These are phyloP conservation scores for Periglandula ipomoeae DNA, from an alignment of 2,329 filamentous ascomycete species.

Conservation along the genomic window DNA sequence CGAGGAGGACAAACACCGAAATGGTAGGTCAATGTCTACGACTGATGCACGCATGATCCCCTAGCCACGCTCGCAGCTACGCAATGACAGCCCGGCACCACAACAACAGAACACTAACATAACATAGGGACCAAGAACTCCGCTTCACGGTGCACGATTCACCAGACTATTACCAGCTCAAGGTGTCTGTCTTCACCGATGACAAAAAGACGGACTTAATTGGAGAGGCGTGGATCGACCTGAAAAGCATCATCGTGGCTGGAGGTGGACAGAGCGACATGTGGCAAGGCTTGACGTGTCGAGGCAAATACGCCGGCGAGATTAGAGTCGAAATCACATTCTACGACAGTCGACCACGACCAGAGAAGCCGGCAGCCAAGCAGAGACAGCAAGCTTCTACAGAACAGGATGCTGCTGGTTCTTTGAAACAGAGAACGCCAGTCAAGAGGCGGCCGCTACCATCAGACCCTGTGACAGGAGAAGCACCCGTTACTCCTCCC, in stretches of 20 bases:
- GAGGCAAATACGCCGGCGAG: constrained; percentile 92
- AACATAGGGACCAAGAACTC: constrained; percentile 84
- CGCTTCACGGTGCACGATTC: constrained; percentile 95
- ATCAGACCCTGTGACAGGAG: constrained; percentile 59
- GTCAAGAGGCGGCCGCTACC: constrained; percentile 81
- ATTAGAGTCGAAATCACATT: constrained; percentile 92
- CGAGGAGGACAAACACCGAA: constrained; percentile 89
- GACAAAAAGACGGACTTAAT: constrained; percentile 97
- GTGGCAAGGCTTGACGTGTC: constrained; percentile 83
- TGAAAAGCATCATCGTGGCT: constrained; percentile 69
- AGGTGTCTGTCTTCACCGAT: constrained; percentile 94
- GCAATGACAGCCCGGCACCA: background rate
- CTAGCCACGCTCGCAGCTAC: too few species aligned
- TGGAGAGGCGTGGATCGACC: constrained; percentile 83
- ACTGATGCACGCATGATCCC: too few species aligned
- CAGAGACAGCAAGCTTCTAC: constrained; percentile 32
- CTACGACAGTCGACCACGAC: constrained; percentile 81
- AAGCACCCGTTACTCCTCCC: constrained; percentile 27
- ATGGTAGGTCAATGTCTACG: constrained; percentile 57
- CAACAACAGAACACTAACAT: constrained; percentile 8
- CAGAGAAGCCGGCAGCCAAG: constrained; percentile 57
- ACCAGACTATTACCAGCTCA: constrained; percentile 90
- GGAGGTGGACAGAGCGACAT: constrained; percentile 90
- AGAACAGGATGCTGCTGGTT: constrained; percentile 27
- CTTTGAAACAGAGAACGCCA: constrained; percentile 42